phyloP scores from a whole-genome alignment of 805 yeast genomes.

The Candida caryicola region DNA sequence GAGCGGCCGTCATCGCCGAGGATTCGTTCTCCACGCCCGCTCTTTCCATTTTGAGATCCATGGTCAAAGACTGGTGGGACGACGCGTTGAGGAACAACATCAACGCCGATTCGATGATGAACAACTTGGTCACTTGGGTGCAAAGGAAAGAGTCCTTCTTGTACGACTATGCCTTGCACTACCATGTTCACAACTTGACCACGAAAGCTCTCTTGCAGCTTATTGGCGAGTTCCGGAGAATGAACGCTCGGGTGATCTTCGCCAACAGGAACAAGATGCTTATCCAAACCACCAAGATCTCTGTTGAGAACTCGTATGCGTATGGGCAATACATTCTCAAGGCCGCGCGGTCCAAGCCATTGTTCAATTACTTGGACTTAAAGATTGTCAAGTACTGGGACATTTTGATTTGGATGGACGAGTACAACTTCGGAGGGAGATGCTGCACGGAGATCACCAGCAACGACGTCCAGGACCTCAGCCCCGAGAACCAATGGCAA shows the following conservation, averaged over 20 bases:
- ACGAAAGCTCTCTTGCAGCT: slow-evolving; percentile 79
- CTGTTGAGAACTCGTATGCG: slow-evolving; percentile 86
- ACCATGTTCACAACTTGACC: slow-evolving; percentile 84
- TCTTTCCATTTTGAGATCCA: slow-evolving; percentile 59
- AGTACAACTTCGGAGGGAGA: slow-evolving; percentile 79
- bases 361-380: slow-evolving; percentile 80
- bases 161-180: slow-evolving; percentile 75
- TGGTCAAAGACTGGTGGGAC: slow-evolving; percentile 94
- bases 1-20: slow-evolving; percentile 59
- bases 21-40: slow-evolving; percentile 82
- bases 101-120: slow-evolving; percentile 81
- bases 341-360: slow-evolving; percentile 73
- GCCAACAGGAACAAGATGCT: slow-evolving; percentile 77
- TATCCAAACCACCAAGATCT: slow-evolving; percentile 67
- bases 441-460: slow-evolving; percentile 46
- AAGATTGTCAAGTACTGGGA: slow-evolving; percentile 84
- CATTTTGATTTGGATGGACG: slow-evolving; percentile 91
- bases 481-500: slow-evolving; percentile 72
- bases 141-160: slow-evolving; percentile 69
- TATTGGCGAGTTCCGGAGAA: slow-evolving; percentile 68
- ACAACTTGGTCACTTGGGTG: slow-evolving; percentile 82
- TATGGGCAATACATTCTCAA: slow-evolving; percentile 81
- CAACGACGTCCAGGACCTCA: slow-evolving; percentile 42
- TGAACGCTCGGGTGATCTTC: slow-evolving; percentile 77
- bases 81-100: slow-evolving; percentile 65